Conservation (phyloP, 2,329 filamentous ascomycete species). For the Beauveria asiatica region DNA sequence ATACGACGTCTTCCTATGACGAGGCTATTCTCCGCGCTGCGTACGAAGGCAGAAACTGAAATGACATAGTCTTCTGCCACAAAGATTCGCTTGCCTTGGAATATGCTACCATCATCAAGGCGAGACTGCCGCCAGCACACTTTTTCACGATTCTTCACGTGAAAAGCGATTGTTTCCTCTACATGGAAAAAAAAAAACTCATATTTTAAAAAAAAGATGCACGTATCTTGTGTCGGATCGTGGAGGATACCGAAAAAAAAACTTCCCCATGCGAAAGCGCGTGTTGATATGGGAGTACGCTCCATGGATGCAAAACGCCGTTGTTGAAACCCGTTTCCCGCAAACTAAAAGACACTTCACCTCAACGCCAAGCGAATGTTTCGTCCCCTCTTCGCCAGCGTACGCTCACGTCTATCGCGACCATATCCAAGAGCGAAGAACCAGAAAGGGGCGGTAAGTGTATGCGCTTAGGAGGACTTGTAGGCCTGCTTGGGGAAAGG, state of each 20-base stretch:
- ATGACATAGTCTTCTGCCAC: too few species aligned
- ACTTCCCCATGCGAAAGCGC: conserved; percentile 1
- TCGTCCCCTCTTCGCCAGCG: not conserved
- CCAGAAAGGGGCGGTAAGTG: conserved; percentile 10
- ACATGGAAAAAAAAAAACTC: not conserved
- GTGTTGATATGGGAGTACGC: conserved; percentile 5
- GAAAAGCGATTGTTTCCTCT: conserved; percentile 3
- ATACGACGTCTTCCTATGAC: conserved; percentile 27
- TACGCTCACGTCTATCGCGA: not conserved
- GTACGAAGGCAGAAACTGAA: conserved; percentile 21
- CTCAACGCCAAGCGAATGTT: conserved; percentile 32
- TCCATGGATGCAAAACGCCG: conserved; percentile 33
- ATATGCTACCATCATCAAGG: not conserved
- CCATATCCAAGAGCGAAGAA: conserved; percentile 13
- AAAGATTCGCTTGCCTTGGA: too few species aligned
- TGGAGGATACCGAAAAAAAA: conserved; percentile 30
- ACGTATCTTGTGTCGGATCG: conserved; percentile 25
- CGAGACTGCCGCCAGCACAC: not conserved
- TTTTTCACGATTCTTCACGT: not conserved
- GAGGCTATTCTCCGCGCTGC: conserved; percentile 27
- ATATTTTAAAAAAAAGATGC: conserved; percentile 3
- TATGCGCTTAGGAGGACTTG: conserved; percentile 33
- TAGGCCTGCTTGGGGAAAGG: conserved; percentile 78
- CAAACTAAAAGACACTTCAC: conserved; percentile 17
- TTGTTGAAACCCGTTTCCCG: conserved; percentile 47